These are phyloP conservation scores for Colletotrichum sp. DNA, from an alignment of 2,329 filamentous ascomycete species.

Conservation along the genomic window DNA sequence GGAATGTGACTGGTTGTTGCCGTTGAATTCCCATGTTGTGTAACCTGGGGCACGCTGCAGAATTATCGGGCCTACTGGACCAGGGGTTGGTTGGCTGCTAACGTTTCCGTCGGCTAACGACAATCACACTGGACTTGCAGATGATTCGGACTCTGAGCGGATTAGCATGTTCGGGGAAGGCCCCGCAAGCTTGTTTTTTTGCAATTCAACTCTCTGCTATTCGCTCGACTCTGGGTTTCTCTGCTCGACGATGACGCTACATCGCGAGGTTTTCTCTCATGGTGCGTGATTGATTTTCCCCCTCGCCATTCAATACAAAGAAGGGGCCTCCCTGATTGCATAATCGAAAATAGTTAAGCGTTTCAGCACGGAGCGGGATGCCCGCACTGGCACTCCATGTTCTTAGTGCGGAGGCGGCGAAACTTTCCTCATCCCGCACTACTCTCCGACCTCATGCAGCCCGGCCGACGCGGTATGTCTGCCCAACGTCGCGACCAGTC, in stretches of 20 bases:
- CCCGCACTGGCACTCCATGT: not conserved
- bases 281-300: not conserved
- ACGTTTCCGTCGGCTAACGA: not conserved
- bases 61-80: not conserved
- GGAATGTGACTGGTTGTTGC: not conserved
- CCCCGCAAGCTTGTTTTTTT: not conserved
- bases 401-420: not conserved
- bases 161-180: rapidly evolving
- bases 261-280: not conserved
- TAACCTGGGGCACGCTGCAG: not conserved
- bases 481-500: not conserved
- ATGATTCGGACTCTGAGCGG: not conserved
- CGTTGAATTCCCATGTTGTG: not conserved
- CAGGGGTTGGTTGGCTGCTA: not conserved
- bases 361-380: not conserved
- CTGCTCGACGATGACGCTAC: not conserved
- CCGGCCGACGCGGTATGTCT: not conserved
- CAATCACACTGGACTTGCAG: not conserved
- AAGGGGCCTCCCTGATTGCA: not conserved
- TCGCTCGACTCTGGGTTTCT: not conserved
- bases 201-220: rapidly evolving
- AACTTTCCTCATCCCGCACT: not conserved
- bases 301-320: not conserved
- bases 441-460: not conserved
- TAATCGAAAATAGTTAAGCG: not conserved